These are phyloP conservation scores for Ophiostoma sp. DNA, from an alignment of 2,329 filamentous ascomycete genomes.

Conservation along the genomic window DNA sequence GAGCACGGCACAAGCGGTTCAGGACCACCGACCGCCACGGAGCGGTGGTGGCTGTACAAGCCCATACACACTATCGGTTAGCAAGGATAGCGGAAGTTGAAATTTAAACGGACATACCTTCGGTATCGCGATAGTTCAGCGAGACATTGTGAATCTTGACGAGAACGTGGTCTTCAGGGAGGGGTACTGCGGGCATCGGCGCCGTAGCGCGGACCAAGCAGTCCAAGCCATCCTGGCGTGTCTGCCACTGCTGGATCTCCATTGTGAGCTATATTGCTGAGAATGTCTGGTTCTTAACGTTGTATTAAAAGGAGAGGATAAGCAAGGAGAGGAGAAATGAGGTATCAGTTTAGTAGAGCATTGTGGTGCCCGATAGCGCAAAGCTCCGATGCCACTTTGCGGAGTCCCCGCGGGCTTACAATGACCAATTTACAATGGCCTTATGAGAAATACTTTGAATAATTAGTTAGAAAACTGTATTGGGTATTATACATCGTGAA, in stretches of 20 bases:
- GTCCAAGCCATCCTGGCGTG: constrained; percentile 50
- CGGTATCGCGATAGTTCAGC: constrained; percentile 48
- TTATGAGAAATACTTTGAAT: too few relatives aligned
- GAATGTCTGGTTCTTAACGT: too few relatives aligned
- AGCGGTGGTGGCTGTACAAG: constrained; percentile 60
- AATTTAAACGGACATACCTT: constrained; percentile 35
- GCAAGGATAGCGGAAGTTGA: background rate
- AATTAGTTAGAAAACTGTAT: background rate
- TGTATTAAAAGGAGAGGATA: too few relatives aligned
- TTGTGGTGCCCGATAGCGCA: too few relatives aligned
- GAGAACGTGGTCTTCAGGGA: constrained; percentile 45
- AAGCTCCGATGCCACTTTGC: too few relatives aligned
- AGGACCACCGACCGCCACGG: constrained; percentile 37
- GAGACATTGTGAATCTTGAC: constrained; percentile 46
- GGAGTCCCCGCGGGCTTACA: too few relatives aligned
- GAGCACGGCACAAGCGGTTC: constrained; percentile 57
- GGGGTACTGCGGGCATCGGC: constrained; percentile 41
- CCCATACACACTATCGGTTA: constrained; percentile 53
- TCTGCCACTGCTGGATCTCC: constrained; percentile 47
- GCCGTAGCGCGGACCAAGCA: constrained; percentile 43
- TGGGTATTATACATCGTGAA: constrained; percentile 12
- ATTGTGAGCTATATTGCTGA: background rate
- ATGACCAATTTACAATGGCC: too few relatives aligned
- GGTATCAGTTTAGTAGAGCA: too few relatives aligned
- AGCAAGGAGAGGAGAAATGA: too few relatives aligned